A percentile compares a stretch with the other conserved stretches of the same genome.
Conservation (phyloP, 768 basidiomycete genomes). For the Tylopilus sp. region DNA sequence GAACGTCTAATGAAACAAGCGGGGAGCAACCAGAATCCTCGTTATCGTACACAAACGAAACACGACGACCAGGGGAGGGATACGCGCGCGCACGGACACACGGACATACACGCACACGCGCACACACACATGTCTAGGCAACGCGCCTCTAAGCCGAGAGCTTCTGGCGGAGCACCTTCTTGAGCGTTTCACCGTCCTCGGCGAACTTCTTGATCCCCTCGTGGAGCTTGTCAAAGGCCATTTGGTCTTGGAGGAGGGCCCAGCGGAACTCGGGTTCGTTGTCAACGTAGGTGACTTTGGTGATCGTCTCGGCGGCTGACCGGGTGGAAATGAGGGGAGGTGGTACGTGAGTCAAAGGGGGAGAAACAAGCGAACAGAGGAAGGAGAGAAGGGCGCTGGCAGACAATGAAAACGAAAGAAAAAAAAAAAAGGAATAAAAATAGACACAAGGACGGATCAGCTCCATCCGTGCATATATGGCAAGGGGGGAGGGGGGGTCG, state of each 20-base stretch:
- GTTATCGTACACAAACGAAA: not conserved
- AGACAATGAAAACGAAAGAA: not conserved
- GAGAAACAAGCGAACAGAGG: not conserved
- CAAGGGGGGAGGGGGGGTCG: not conserved
- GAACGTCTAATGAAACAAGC: not conserved
- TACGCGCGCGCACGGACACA: too few relatives aligned
- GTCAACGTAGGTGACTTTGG: conserved; percentile 84
- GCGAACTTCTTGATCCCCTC: conserved; percentile 99
- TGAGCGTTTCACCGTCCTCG: conserved; percentile 90
- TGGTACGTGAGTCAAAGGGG: not conserved
- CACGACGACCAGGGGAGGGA: not conserved
- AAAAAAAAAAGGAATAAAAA: not conserved
- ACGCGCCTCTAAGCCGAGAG: conserved; percentile 29
- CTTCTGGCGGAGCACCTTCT: conserved; percentile 72
- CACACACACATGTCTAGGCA: too few relatives aligned
- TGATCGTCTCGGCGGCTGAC: conserved; percentile 51
- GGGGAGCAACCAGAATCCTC: too few relatives aligned
- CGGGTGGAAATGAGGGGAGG: not conserved
- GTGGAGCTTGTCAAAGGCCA: conserved; percentile 99
- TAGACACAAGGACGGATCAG: conserved; percentile 7
- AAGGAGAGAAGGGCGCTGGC: not conserved
- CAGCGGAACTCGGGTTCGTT: conserved; percentile 97
- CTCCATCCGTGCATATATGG: not conserved
- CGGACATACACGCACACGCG: too few relatives aligned
- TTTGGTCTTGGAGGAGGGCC: conserved; percentile 85